phyloP scores from a whole-genome alignment of 169 alveolate species.

The Plasmodium knowlesi region DNA sequence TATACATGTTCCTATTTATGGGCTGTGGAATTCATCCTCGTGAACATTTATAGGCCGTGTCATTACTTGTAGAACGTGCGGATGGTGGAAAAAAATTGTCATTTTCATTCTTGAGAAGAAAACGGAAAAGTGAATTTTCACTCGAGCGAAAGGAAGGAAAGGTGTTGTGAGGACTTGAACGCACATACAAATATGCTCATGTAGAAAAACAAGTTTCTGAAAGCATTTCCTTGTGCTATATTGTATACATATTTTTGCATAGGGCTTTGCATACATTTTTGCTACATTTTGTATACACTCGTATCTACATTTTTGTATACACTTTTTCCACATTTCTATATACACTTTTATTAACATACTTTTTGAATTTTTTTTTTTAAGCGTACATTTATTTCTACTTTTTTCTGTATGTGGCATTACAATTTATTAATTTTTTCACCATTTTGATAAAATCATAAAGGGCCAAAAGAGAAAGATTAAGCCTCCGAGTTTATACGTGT shows the following conservation, averaged over 20 bases:
- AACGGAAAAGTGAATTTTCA: constrained; percentile 20
- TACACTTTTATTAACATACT: not conserved
- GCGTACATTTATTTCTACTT: not conserved
- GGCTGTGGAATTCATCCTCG: not conserved
- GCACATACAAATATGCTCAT: not conserved
- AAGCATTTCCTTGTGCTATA: not conserved
- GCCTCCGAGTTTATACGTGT: not conserved
- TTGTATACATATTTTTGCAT: too few species aligned
- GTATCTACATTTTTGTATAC: not conserved
- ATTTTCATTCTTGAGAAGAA: constrained; percentile 22
- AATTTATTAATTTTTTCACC: not conserved
- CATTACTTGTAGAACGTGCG: constrained; percentile 32
- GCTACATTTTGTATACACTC: not conserved
- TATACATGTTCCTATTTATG: not conserved
- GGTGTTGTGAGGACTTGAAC: not conserved
- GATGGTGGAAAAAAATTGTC: constrained; percentile 16
- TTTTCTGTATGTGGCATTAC: not conserved
- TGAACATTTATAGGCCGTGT: not conserved
- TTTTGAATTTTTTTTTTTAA: not conserved
- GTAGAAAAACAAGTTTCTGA: not conserved
- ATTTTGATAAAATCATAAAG: not conserved
- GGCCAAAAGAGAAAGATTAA: constrained; percentile 14
- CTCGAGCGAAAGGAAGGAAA: constrained; percentile 8
- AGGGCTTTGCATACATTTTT: not conserved
- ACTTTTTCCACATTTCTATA: not conserved